Conservation (phyloP, 2,329 filamentous ascomycete species). For the Anthostomella pinea region DNA sequence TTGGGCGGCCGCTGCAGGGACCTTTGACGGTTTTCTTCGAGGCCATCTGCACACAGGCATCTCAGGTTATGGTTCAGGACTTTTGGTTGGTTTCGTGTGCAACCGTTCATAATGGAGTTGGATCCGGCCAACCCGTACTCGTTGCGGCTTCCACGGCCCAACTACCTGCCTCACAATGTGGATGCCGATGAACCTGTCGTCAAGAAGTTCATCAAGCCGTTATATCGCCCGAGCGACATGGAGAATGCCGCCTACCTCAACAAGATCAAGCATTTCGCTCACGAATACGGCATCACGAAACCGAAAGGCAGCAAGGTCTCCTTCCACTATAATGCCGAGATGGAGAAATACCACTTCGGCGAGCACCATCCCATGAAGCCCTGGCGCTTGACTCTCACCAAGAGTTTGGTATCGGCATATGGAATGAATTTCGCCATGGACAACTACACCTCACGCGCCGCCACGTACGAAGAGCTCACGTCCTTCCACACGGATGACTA, state of each 20-base stretch:
- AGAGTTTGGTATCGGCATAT: slow-evolving; percentile 90
- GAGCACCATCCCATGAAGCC: slow-evolving; percentile 98
- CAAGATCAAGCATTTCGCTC: slow-evolving; percentile 55
- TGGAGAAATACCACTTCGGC: slow-evolving; percentile 96
- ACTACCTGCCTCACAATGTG: slow-evolving; percentile 56
- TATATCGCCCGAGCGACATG: slow-evolving; percentile 49
- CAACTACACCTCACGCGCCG: slow-evolving; percentile 79
- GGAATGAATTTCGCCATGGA: slow-evolving; percentile 98
- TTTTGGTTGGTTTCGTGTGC: too few relatives aligned
- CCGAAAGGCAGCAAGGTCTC: slow-evolving; percentile 89
- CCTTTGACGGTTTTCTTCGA: too few relatives aligned
- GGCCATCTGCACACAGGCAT: too few relatives aligned
- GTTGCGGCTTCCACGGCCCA: slow-evolving; percentile 55
- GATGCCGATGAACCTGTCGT: slow-evolving; percentile 50
- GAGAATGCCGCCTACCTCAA: slow-evolving; percentile 56
- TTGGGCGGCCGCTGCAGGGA: too few relatives aligned
- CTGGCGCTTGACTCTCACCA: slow-evolving; percentile 92
- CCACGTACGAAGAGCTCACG: slow-evolving; percentile 82
- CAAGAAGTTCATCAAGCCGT: slow-evolving; percentile 48
- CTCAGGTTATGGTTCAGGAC: too few relatives aligned
- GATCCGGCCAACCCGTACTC: slow-evolving; percentile 43
- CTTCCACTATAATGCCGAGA: slow-evolving; percentile 91
- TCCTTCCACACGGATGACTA: slow-evolving; percentile 88
- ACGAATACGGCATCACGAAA: slow-evolving; percentile 67
- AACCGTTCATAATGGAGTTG: slow-evolving; percentile 35